Evolutionary conservation across 139 green algal species (phyloP).

Genomic region (Edaphochlamys debaryana): DNA sequence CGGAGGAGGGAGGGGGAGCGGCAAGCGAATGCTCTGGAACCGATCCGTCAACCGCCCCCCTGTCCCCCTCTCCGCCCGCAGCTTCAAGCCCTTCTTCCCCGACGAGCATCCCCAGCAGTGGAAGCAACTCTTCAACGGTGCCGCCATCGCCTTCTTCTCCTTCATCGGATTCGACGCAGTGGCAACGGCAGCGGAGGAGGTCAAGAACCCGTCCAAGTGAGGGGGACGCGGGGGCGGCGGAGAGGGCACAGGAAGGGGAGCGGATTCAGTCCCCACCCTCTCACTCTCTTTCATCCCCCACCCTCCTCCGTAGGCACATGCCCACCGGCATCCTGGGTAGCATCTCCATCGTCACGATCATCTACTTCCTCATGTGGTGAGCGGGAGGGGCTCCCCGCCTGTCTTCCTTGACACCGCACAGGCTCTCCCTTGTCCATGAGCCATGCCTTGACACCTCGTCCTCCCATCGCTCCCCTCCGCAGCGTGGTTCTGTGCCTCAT

Average conservation of each 20-base stretch:
- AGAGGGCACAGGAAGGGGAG: no score
- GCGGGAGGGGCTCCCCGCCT: no score
- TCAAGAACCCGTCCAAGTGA: slow-evolving; percentile 28
- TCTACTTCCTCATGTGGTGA: slow-evolving; percentile 71
- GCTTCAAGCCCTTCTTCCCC: slow-evolving; percentile 38
- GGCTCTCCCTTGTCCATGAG: no score
- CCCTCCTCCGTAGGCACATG: slow-evolving; percentile 48
- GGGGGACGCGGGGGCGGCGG: neutral
- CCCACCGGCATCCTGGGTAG: slow-evolving; percentile 69
- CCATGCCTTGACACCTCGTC: no score
- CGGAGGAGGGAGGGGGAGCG: no score
- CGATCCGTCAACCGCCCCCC: no score
- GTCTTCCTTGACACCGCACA: no score
- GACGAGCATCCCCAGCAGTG: slow-evolving; percentile 1
- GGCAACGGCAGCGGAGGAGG: slow-evolving; percentile 78
- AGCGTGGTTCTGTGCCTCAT: slow-evolving; percentile 37
- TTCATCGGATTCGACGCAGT: slow-evolving; percentile 70
- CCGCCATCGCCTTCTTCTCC: slow-evolving; percentile 67
- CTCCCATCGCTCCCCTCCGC: no score
- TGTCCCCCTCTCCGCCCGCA: neutral
- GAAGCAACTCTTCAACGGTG: slow-evolving; percentile 63
- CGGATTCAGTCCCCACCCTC: no score
- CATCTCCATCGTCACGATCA: slow-evolving; percentile 62
- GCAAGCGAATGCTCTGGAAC: no score
- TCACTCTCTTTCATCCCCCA: no score